Evolutionary conservation across 2,329 filamentous ascomycete species (phyloP), one percentile per base, ranked within the genome.

Genomic region (Thielaviopsis populi): DNA sequence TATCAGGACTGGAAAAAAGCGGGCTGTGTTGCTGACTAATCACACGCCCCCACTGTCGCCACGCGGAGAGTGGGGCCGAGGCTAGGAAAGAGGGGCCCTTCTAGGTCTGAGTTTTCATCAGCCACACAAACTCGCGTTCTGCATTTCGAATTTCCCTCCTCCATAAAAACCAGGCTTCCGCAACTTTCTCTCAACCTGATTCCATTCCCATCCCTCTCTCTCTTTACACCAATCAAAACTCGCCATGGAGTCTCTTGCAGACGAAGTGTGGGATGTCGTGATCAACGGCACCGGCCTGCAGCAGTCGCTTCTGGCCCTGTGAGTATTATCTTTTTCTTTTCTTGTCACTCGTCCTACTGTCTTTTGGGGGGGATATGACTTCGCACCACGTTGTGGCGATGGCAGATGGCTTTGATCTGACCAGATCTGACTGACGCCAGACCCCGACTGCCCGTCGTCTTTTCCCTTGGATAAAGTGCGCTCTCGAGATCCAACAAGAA

Each of bases 401-500:
- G 53, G 48, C 33, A 41, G 37, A 54, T 64, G 62, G 56, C 46
- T 22, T 53, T 64, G 46, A 59, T 62, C 48, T 67, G 63, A 59
- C 60, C 43, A 66, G 63, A 61, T 84, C 84, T 87, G 83, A 88
- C 86, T 89, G 83, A 90, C 85, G 74, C 75, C 64, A 65, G 43
- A 86, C 81, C 75, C 61, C 56, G 41, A 46, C 53, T 48, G 42
- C 65, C 13, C 37, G 43, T 58, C 72, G 71, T 74, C 72, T 70
- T 70, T 65, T 68, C 68, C 66, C 48, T 37, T 37, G 41, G 17
- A 59, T 48, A 43, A 80, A 97, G 92, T 81, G 88, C 92, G 70
- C 81, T 97, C 70, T 97, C 92, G 69, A 87, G 91, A 71, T 95
- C 91, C 67, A 86, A 85, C 72, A 95, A 95, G 79, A 94, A 89